Base-by-base conservation (phyloP, 1,284 basidiomycete genomes). In the Leccinum angustisporum region DNA sequence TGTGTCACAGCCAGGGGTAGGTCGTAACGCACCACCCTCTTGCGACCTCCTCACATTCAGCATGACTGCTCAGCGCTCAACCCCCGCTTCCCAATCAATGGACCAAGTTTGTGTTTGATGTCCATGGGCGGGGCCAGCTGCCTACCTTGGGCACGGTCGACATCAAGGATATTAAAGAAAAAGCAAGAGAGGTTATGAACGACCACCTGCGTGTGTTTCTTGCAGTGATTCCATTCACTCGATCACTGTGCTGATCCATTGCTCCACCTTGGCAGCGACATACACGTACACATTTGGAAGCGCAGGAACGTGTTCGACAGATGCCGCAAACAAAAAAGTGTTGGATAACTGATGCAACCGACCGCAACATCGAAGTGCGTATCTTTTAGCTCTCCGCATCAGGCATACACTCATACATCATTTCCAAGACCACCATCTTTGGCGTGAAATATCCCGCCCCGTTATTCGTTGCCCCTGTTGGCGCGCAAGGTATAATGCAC, bases 401-500 rank as follows among this genome's bases (percentile, higher is more conserved):
- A 43, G 4, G 11, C 1, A 7, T 34, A 18, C 11, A 31, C 30
- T 55, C 34, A 59, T 18, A 21, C 11, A 30, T 16, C 14, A 50
- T 48, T 40, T 25, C 36, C 36, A 21, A 83, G 81, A 81, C 77
- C 7, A 79, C 76, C 4, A 70, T 83, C 36, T 79, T 87, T 65
- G 86, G 86, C 1, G 76, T 80, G 30, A 81, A 74, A 57, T 76
- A 82, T 55, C 70, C 77, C 1, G 73, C 78, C 0, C 85, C 86
- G 1, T 62, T 88, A 6, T 72, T 84, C 57, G 68, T 87, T 38
- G 80, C 84, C 0, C 85, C 86, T 1, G 75, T 88, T 36, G 86
- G 86, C 1, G 82, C 84, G 40, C 86, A 87, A 62, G 83, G 80
- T 33, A 80, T 86, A 58, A 69, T 84, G 48, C 83, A 86, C 64